Evolutionary conservation across 352 stramenopile species (phyloP), one percentile per base, ranked within the genome.

Genomic region (Phytophthora quininea): DNA sequence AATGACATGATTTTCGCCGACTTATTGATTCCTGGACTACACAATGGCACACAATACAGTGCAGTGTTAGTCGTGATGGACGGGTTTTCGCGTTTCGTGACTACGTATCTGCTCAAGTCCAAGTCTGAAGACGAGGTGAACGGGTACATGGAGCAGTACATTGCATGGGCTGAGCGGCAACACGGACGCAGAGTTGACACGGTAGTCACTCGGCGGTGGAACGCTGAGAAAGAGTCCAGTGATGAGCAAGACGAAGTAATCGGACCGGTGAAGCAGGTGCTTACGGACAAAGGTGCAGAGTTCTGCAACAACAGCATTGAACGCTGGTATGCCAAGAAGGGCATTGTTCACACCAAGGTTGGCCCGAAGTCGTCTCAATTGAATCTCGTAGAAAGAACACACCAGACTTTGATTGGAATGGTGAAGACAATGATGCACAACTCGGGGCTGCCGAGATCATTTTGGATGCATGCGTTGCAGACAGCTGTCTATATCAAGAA

Each of bases 401-500:
- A 58, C 30, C 53, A 62, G 27, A 58, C 62, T 3, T 11, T 69
- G 27, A 54, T 54, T 9, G 37, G 54, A 3, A 58, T 63, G 38
- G 40, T 59, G 0, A 65, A 65, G 40, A 54, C 58, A 15, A 65
- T 65, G 58, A 65, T 65, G 62, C 46, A 58, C 30, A 14, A 58
- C 5, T 69, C 61, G 7, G 53, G 53, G 4, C 11, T 63, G 11
- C 62, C 53, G 14, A 45, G 30, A 14, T 63, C 62, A 2, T 49
- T 69, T 19, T 62, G 45, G 54, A 9, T 38, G 27, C 9, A 62
- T 29, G 54, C 61, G 32, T 30, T 68, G 4, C 24, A 58, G 32
- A 58, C n/a, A 2, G 61, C 61, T n/a, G 52, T 62, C 3, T 68
- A 68, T 14, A 30, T 68, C 31, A 62, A 62, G 45, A 62, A 61